These are phyloP conservation scores for Acarospora socialis DNA, from an alignment of 2,329 filamentous ascomycete genomes.

Conservation along the genomic window DNA sequence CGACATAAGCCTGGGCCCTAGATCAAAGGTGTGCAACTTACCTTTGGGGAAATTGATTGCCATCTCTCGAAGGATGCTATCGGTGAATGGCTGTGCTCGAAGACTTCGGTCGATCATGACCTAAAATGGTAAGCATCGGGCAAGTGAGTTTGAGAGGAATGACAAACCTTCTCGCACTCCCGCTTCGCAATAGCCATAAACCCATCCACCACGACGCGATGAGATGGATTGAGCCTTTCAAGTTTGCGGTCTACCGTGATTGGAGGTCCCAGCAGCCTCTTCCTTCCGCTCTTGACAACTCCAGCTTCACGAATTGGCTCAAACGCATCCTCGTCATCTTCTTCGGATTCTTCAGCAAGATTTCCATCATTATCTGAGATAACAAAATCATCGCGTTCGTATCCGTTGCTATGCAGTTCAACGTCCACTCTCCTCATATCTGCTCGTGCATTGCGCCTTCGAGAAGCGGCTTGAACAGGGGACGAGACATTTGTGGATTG, in stretches of 20 bases:
- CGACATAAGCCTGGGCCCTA: slow-evolving; percentile 2
- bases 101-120: slow-evolving; percentile 30
- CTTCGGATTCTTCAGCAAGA: slow-evolving; percentile 20
- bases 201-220: slow-evolving; percentile 32
- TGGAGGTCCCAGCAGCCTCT: slow-evolving; percentile 26
- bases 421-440: neutral
- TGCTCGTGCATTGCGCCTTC: slow-evolving; percentile 16
- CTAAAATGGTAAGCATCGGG: slow-evolving; percentile 16
- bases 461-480: slow-evolving; percentile 37
- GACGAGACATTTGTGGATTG: slow-evolving; percentile 55
- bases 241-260: slow-evolving; percentile 32
- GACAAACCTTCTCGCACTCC: slow-evolving; percentile 27
- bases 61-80: slow-evolving; percentile 33
- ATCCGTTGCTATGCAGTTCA: slow-evolving; percentile 1
- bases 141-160: too few relatives aligned
- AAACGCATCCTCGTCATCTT: slow-evolving; percentile 29
- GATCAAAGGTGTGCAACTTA: slow-evolving; percentile 13
- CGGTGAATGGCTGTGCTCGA: slow-evolving; percentile 32
- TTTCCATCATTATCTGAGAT: slow-evolving; percentile 14
- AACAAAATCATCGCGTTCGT: slow-evolving; percentile 8
- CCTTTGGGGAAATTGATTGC: slow-evolving; percentile 32
- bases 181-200: slow-evolving; percentile 32
- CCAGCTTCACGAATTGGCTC: slow-evolving; percentile 26
- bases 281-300: slow-evolving; percentile 17
- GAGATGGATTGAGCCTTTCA: slow-evolving; percentile 27